Percentiles rank a stretch among this genome's conserved stretches.
Evolutionary conservation across 2,329 filamentous ascomycete species (phyloP).

Genomic region (Fusarium euwallaceae): DNA sequence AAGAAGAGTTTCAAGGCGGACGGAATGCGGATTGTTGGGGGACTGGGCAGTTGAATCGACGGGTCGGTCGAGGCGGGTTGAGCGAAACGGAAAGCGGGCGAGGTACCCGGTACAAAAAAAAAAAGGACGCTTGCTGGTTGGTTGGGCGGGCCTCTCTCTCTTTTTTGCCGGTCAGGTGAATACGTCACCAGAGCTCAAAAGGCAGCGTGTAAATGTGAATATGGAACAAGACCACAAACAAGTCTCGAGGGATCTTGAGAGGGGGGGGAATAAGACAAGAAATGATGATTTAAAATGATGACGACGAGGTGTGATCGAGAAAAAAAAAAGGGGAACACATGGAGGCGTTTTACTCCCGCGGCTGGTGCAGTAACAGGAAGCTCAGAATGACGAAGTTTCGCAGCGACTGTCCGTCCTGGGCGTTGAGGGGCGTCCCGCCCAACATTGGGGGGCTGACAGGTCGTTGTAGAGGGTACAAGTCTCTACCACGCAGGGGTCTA

Average conservation of each 20-base stretch:
- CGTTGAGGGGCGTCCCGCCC: conserved; percentile 30
- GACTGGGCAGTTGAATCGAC: conserved; percentile 15
- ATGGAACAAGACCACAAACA: background rate
- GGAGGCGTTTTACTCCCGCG: conserved; percentile 20
- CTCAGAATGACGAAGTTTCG: conserved; percentile 36
- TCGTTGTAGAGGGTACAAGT: conserved; percentile 31
- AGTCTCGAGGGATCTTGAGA: background rate
- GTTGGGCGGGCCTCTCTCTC: conserved; percentile 20
- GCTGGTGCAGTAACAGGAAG: conserved; percentile 7
- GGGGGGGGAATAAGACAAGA: background rate
- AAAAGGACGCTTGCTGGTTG: conserved; percentile 23
- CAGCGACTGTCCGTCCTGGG: conserved; percentile 7
- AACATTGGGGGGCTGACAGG: conserved; percentile 25
- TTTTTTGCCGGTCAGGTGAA: conserved; percentile 33
- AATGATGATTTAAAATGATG: background rate
- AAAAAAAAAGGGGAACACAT: conserved; percentile 3
- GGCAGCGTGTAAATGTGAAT: conserved; percentile 4
- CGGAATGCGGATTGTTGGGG: conserved; percentile 37
- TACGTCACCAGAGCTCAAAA: conserved; percentile 32
- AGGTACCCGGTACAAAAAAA: conserved; percentile 34
- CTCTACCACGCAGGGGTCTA: conserved; percentile 34
- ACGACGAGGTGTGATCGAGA: background rate
- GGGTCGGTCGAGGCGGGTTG: conserved; percentile 24
- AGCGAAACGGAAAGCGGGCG: conserved; percentile 8
- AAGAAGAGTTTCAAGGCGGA: conserved; percentile 20